Evolutionary conservation across 306 rosid species (phyloP).

Genomic region (Cicer bijugum): DNA sequence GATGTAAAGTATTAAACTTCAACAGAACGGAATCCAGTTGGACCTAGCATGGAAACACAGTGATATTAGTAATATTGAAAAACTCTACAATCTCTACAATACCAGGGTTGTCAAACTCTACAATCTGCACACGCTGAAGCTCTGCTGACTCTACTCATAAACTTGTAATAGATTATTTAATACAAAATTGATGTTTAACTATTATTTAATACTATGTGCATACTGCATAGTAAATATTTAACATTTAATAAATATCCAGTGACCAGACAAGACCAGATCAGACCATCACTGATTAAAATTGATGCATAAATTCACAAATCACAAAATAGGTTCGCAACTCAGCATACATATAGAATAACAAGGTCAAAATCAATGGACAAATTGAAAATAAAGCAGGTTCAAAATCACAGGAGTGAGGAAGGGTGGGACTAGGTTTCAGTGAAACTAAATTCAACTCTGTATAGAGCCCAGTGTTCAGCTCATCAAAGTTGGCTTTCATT

Average conservation of each 20-base stretch:
- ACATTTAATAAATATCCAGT: neutral
- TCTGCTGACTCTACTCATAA: neutral
- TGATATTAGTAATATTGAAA: constrained; percentile 43
- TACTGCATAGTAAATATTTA: constrained; percentile 21
- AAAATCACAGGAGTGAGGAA: neutral
- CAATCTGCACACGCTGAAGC: neutral
- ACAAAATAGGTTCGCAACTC: neutral
- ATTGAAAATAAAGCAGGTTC: neutral
- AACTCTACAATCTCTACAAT: neutral
- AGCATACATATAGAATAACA: neutral
- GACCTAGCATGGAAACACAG: constrained; percentile 61
- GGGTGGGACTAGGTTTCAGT: neutral
- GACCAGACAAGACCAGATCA: neutral
- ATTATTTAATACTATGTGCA: neutral
- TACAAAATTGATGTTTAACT: neutral
- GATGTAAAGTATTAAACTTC: constrained; percentile 78
- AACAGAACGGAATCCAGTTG: constrained; percentile 69
- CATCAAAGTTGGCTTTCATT: neutral
- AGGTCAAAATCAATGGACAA: neutral
- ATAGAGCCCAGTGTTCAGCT: neutral
- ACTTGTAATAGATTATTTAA: constrained; percentile 9
- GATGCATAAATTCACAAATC: constrained; percentile 2
- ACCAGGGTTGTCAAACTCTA: constrained; percentile 3
- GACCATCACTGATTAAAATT: neutral
- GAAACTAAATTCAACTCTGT: neutral